A percentile compares a stretch with the other conserved stretches of the same genome.
Evolutionary conservation across 2,329 filamentous ascomycete species (phyloP).

Genomic region (Diatrype stigma): DNA sequence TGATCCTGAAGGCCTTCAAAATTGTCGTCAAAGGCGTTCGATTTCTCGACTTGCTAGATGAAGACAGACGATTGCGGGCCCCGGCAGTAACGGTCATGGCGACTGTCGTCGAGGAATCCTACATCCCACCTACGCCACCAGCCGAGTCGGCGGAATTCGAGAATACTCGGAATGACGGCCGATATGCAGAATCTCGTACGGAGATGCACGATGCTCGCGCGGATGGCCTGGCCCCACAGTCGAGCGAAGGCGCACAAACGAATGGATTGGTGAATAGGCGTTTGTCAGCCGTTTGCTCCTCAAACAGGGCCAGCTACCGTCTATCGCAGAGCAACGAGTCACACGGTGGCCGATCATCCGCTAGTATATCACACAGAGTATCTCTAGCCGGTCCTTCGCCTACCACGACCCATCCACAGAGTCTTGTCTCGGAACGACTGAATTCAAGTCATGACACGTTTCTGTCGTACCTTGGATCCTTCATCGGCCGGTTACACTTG

Average conservation of each 20-base stretch:
- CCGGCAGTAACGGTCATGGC: slow-evolving; percentile 56
- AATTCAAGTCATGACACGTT: slow-evolving; percentile 81
- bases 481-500: slow-evolving; percentile 83
- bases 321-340: slow-evolving; percentile 35
- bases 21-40: slow-evolving; percentile 87
- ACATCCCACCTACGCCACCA: slow-evolving; percentile 60
- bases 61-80: slow-evolving; percentile 48
- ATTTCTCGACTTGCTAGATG: slow-evolving; percentile 83
- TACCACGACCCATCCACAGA: slow-evolving; percentile 54
- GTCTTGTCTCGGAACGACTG: slow-evolving; percentile 79
- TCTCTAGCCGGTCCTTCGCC: slow-evolving; percentile 69
- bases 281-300: slow-evolving; percentile 41
- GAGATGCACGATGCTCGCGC: slow-evolving; percentile 28
- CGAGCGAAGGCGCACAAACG: slow-evolving; percentile 33
- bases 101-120: slow-evolving; percentile 54
- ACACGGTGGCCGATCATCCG: slow-evolving; percentile 44
- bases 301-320: slow-evolving; percentile 24
- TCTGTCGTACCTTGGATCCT: slow-evolving; percentile 84
- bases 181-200: slow-evolving; percentile 38
- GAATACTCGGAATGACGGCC: slow-evolving; percentile 27
- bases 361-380: slow-evolving; percentile 65
- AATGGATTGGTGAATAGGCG: slow-evolving; percentile 38
- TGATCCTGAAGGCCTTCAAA: slow-evolving; percentile 89
- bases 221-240: slow-evolving; percentile 31
- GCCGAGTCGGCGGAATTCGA: slow-evolving; percentile 52